Evolutionary conservation across 805 yeast species (phyloP), one percentile per base, ranked within the genome.

Genomic region (Starmerella geochares): DNA sequence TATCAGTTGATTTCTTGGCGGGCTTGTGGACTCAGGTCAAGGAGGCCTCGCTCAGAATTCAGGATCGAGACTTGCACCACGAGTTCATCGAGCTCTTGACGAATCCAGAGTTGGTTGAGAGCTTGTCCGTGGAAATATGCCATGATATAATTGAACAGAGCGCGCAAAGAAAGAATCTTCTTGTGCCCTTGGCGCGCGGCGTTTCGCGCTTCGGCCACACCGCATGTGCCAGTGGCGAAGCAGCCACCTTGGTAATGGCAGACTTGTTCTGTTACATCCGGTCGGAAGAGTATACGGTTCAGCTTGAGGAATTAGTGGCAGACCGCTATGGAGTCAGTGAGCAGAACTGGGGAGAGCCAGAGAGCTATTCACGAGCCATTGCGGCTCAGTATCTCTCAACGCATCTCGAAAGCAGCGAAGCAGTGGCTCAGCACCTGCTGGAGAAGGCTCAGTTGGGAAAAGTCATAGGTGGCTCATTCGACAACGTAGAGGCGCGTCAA

Each of bases 21-120:
- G 27, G 19, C 1, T 68, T 83, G 17, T 85, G 95, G 92, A 66
- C 65, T 3, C 73, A 71, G 20, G 60, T 86, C 21, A 71, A 71
- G 16, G 70, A 73, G 0, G 80, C 79, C 10, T 69, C 94, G 43
- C 66, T 86, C 33, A 75, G 80, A 25, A 67, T 84, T 36, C 75
- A 76, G 39, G 92, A 86, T 54, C 76, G 78, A 46, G 71, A 71
- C 13, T 68, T 85, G 42, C 95, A 87, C 57, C 60, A 75, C 13
- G 51, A 60, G 0, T 69, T 83, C 25, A 77, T 86, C 21, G 66
- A 73, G n/a, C 60, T 78, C 0, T 40, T 76, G 47, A 67, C 74
- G 54, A 63, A 69, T 37, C 58, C 50, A 0, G 57, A 65, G 1
- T 56, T 59, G 1, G 63, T 62, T 52, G 62, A 57, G 13, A 54